A percentile compares a stretch with the other conserved stretches of the same genome.
phyloP scores from a whole-genome alignment of 352 stramenopile genomes.

The Aphanomyces cochlioides region DNA sequence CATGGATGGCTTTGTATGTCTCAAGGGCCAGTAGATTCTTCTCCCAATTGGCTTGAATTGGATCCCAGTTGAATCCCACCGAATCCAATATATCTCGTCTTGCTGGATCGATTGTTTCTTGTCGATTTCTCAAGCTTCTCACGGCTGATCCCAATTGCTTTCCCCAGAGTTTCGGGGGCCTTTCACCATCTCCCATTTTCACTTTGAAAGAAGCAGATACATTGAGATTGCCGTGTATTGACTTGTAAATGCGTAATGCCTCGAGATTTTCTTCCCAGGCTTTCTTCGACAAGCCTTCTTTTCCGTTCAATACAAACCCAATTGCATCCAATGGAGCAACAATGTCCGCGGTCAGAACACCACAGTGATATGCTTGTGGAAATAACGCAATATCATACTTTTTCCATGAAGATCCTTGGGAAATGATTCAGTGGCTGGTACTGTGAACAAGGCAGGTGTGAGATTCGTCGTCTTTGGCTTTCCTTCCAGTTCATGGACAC shows the following conservation, averaged over 20 bases:
- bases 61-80: neutral
- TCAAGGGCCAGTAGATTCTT: neutral
- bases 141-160: neutral
- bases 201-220: neutral
- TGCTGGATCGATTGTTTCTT: neutral
- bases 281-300: no score
- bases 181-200: neutral
- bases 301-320: neutral
- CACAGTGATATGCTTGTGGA: neutral
- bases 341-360: neutral
- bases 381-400: neutral
- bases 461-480: neutral
- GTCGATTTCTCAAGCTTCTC: neutral
- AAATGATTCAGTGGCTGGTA: neutral
- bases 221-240: slow-evolving; percentile 9
- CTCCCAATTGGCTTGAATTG: neutral
- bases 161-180: neutral
- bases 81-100: neutral
- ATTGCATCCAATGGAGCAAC: neutral
- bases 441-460: neutral
- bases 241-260: slow-evolving; percentile 17
- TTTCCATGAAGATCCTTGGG: slow-evolving; percentile 3
- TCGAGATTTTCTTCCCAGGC: neutral
- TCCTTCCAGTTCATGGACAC: no score
- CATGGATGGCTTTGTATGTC: slow-evolving; percentile 11